Conservation (phyloP, 768 basidiomycete genomes). For the Hypsizygus marmoreus region DNA sequence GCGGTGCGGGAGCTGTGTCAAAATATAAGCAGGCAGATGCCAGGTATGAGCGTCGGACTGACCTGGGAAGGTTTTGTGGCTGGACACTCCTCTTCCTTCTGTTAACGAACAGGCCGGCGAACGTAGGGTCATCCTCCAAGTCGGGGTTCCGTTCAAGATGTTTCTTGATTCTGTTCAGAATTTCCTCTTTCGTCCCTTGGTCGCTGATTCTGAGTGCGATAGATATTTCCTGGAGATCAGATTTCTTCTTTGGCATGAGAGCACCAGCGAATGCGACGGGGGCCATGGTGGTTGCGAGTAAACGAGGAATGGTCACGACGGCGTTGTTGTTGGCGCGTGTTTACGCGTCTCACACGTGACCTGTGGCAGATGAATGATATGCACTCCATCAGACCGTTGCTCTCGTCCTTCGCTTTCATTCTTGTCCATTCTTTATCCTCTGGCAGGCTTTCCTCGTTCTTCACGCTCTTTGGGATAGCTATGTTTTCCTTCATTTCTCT, state of each 20-base stretch:
- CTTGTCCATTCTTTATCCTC: conserved; percentile 18
- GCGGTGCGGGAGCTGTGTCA: conserved; percentile 8
- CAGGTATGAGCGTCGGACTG: not conserved
- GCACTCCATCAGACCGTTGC: not conserved
- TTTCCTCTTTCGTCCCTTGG: conserved; percentile 62
- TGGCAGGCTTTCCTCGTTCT: conserved; percentile 24
- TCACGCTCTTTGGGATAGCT: conserved; percentile 5
- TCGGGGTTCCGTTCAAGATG: conserved; percentile 59
- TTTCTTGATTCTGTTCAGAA: conserved; percentile 61
- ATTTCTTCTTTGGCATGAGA: conserved; percentile 67
- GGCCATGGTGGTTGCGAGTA: conserved; percentile 40
- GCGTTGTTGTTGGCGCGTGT: conserved; percentile 13
- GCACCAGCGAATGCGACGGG: conserved; percentile 49
- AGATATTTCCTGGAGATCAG: conserved; percentile 65
- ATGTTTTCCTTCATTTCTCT: conserved; percentile 33
- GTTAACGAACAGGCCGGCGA: conserved; percentile 53
- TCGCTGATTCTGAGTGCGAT: conserved; percentile 51
- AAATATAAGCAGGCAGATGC: not conserved
- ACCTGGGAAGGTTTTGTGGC: conserved; percentile 25
- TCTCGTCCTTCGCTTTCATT: conserved; percentile 14
- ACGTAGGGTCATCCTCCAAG: conserved; percentile 58
- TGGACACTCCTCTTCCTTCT: conserved; percentile 46
- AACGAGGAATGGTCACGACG: conserved; percentile 31
- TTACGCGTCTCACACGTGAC: conserved; percentile 36
- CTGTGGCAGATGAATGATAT: conserved; percentile 3